Base-by-base conservation (phyloP, 1,139 yeast species). In the Casaregolazyma suthepensis region DNA sequence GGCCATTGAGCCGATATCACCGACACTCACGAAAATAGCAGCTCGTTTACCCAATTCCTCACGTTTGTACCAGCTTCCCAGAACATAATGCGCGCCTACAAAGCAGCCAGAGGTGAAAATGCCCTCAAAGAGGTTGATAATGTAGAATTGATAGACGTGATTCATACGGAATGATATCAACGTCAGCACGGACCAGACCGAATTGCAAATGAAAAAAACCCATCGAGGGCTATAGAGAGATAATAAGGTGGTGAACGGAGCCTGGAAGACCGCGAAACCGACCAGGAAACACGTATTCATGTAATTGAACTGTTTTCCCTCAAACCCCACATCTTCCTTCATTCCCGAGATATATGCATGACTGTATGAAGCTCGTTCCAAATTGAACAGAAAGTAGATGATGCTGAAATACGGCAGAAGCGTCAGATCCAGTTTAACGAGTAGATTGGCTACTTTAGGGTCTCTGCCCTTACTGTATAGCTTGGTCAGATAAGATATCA, bases 161-260 rank as follows among this genome's bases (percentile, higher is more conserved):
- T 73, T 71, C 42, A 78, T 80, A 57, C 75, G 73, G 59, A 72
- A 81, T 42, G 81, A 71, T 19, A 79, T 76, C 49, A 84, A 71
- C 0, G 90, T 84, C 60, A 83, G 76, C 55, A 82, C 66, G 1
- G 86, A 78, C 91, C 93, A 85, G 48, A 79, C 71, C 52, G 83
- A 59, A 66, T 83, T 89, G 69, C 81, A 75, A 1, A 72, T 59
- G 10, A 87, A 85, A 54, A 83, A 71, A 15, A 82, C 59, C 74
- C 80, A 61, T 75, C 78, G 64, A 78, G 71, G 48, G 85, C 85
- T 46, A 75, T 68, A 55, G 63, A 66, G 19, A 4, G 83, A 51
- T 37, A 29, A 45, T 38, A 54, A 31, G 35, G 46, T 19, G 6
- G 52, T 44, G 17, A 49, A 43, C 3, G 57, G 57, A 43, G 55